Evolutionary conservation across 345 rosid species (phyloP).

Genomic region (Gossypium longicalyx): DNA sequence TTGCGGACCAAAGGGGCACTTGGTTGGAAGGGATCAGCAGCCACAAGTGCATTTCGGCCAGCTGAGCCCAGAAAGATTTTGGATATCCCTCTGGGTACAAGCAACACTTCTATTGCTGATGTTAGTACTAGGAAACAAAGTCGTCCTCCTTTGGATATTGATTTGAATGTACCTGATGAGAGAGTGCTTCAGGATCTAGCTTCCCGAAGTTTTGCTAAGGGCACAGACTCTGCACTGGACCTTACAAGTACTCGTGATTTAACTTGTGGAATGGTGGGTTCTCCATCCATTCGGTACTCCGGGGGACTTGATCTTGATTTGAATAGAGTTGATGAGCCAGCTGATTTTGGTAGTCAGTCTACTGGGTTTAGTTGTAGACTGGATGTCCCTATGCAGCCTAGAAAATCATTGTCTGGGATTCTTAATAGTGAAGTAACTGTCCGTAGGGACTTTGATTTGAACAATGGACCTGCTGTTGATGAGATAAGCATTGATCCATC

Average conservation of each 20-base stretch:
- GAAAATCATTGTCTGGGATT: conserved; percentile 27
- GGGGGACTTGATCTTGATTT: conserved; percentile 85
- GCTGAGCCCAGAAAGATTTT: conserved; percentile 61
- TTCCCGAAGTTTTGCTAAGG: conserved; percentile 36
- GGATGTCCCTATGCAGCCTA: conserved; percentile 35
- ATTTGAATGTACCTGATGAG: conserved; percentile 81
- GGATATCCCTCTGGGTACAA: conserved; percentile 39
- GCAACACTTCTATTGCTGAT: conserved; percentile 31
- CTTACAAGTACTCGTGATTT: conserved; percentile 27
- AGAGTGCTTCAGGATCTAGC: conserved; percentile 65
- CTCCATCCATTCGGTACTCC: conserved; percentile 33
- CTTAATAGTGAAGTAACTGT: conserved; percentile 35
- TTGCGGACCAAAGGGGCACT: conserved; percentile 56
- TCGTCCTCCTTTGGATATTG: conserved; percentile 63
- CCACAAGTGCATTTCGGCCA: conserved; percentile 96
- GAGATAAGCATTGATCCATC: conserved; percentile 42
- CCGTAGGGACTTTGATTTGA: conserved; percentile 74
- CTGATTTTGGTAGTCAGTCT: conserved; percentile 38
- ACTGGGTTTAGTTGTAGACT: conserved; percentile 34
- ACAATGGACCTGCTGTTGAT: conserved; percentile 69
- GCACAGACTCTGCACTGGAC: conserved; percentile 27
- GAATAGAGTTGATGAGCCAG: conserved; percentile 62
- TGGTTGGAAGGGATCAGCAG: conserved; percentile 99
- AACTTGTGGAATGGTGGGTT: conserved; percentile 26
- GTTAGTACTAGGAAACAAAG: conserved; percentile 39